A percentile compares a stretch with the other conserved stretches of the same genome.
phyloP scores from a whole-genome alignment of 805 yeast genomes.

The Teunomyces gatunensis region DNA sequence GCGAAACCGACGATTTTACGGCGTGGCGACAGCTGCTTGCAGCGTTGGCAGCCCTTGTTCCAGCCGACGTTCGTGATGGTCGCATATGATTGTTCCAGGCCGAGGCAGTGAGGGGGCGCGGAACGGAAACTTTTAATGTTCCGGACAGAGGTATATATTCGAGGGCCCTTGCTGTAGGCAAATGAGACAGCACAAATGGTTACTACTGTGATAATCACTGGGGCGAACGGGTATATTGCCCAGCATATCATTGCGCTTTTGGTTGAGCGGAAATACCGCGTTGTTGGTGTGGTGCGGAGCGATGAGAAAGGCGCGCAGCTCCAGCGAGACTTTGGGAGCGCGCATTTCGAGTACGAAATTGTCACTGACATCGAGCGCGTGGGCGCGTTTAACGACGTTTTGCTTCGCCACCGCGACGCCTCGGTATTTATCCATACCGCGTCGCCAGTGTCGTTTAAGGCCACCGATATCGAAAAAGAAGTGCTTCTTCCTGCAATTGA shows the following conservation, averaged over 20 bases:
- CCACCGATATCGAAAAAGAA: constrained; percentile 50
- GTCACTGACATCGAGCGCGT: constrained; percentile 46
- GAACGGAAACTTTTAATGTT: background rate
- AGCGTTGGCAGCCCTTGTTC: background rate
- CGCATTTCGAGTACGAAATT: constrained; percentile 35
- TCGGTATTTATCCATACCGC: constrained; percentile 60
- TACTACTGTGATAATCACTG: constrained; percentile 41
- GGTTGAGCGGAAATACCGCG: constrained; percentile 39
- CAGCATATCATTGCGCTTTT: constrained; percentile 44
- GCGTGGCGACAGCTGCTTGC: background rate
- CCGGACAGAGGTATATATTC: background rate
- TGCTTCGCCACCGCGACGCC: constrained; percentile 49
- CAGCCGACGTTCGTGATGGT: no score
- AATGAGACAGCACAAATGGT: no score
- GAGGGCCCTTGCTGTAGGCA: no score
- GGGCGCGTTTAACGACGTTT: constrained; percentile 46
- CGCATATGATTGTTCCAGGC: no score
- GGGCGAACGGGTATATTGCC: constrained; percentile 55
- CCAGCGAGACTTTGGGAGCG: constrained; percentile 10
- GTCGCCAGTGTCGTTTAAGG: no score
- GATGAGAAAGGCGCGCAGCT: constrained; percentile 19
- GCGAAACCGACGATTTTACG: background rate
- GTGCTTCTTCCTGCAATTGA: constrained; percentile 54
- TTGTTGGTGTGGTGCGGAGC: constrained; percentile 51
- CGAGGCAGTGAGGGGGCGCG: no score